Base-by-base conservation (phyloP, 1,284 basidiomycete species). In the Xanthoconium separans region DNA sequence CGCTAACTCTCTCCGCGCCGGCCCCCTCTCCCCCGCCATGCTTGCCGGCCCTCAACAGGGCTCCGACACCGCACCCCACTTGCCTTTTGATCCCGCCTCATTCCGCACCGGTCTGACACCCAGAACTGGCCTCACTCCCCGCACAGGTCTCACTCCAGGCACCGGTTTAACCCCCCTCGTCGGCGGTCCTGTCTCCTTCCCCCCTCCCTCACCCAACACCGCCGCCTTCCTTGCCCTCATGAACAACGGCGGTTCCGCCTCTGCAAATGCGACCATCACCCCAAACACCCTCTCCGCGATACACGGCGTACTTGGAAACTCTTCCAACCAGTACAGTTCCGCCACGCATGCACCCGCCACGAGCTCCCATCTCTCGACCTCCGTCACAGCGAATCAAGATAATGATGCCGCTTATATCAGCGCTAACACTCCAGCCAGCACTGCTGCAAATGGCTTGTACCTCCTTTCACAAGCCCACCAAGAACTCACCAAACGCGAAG, bases 1-100 rank as follows among this genome's bases (percentile, higher is more conserved):
- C 55, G 73, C 78, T 41, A 88, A 87, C 70, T 95, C 93, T 1
- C 83, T 98, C 30, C 84, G 95, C 44, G 82, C 93, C 0, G 95
- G 95, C 6, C 95, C 95, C 1, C 84, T 98, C 39, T 93, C 90
- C 8, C 95, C 95, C 37, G 95, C 95, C 55, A 96, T 98, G 91
- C 87, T 98, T 55, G 87, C 91, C 33, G 95, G 91, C 15, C 95
- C 95, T 2, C 84, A 89, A 68, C 70, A 62, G 57, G 65, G 56
- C 47, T 64, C 72, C 51, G 68, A 66, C 55, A 31, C 66, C 4
- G 65, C 64, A 7, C 55, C 73, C 34, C 76, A 78, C 59, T 63
- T 79, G 4, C 74, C 75, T 34, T 95, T 93, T 67, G 93, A 95
- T 66, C 83, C 87, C 41, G 71, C 83, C 62, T 81, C 84, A 10